phyloP scores from a whole-genome alignment of 2,329 filamentous ascomycete genomes.

The Microsporum canis region DNA sequence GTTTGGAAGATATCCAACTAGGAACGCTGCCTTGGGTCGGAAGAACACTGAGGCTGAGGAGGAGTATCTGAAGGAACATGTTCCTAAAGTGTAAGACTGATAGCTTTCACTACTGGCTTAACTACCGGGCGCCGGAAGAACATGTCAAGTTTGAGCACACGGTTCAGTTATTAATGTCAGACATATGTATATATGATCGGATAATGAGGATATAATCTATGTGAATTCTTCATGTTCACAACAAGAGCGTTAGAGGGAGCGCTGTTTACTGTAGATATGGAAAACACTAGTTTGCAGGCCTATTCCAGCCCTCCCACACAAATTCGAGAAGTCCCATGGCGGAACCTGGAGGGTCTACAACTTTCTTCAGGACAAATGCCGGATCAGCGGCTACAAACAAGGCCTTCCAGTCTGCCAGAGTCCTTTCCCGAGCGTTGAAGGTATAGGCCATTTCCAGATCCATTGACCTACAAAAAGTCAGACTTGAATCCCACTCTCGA shows the following conservation, averaged over 20 bases:
- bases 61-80: not conserved
- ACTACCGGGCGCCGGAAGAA: too few relatives aligned
- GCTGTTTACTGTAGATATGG: too few relatives aligned
- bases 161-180: too few relatives aligned
- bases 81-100: too few relatives aligned
- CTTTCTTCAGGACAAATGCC: slow-evolving; percentile 23
- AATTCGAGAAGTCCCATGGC: not conserved
- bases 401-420: slow-evolving; percentile 36
- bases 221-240: too few relatives aligned
- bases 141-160: too few relatives aligned
- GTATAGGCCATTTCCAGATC: slow-evolving; percentile 43
- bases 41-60: not conserved
- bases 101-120: too few relatives aligned
- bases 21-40: not conserved
- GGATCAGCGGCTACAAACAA: slow-evolving; percentile 39
- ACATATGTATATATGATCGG: too few relatives aligned
- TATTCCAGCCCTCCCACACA: not conserved
- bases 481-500: not conserved
- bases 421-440: slow-evolving; percentile 40
- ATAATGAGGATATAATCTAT: too few relatives aligned
- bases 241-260: too few relatives aligned
- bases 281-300: not conserved
- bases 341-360: not conserved
- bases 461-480: slow-evolving; percentile 24
- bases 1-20: not conserved